A percentile compares a stretch with the other conserved stretches of the same genome.
phyloP scores from a whole-genome alignment of 495 filamentous ascomycete genomes.

The Immersiella caudata region DNA sequence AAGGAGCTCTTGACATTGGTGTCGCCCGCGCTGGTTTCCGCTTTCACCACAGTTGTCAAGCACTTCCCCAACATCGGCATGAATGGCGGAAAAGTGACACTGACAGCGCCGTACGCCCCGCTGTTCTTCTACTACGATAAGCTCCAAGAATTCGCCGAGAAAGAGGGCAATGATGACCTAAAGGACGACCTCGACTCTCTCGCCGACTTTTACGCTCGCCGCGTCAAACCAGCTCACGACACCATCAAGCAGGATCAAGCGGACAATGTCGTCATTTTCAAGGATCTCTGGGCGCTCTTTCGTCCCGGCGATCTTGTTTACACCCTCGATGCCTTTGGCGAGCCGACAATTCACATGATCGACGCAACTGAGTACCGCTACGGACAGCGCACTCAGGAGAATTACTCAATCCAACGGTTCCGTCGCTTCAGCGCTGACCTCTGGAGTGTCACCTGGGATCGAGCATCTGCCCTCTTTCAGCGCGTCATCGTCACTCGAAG shows the following conservation, averaged over 20 bases:
- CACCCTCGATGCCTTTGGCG: constrained; percentile 10
- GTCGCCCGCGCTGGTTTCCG: constrained; percentile 4
- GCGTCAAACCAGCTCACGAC: constrained; percentile 14
- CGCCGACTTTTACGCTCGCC: constrained; percentile 15
- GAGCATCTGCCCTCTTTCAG: constrained; percentile 8
- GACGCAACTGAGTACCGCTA: constrained; percentile 9
- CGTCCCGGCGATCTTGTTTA: constrained; percentile 15
- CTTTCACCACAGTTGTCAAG: constrained; percentile 4
- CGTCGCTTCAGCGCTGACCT: constrained; percentile 12
- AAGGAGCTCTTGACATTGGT: constrained; percentile 8
- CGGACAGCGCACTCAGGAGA: not conserved
- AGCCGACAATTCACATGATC: constrained; percentile 16
- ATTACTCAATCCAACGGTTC: constrained; percentile 6
- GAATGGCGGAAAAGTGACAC: constrained; percentile 9
- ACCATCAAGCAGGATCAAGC: constrained; percentile 10
- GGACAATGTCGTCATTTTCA: not conserved
- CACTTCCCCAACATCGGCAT: constrained; percentile 15
- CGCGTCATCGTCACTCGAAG: constrained; percentile 19
- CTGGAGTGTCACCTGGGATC: constrained; percentile 14
- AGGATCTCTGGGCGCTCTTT: constrained; percentile 19
- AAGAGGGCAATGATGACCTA: not conserved
- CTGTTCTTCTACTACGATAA: constrained; percentile 20
- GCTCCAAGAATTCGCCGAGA: not conserved
- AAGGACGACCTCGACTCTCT: constrained; percentile 1
- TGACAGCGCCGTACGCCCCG: constrained; percentile 13